phyloP scores from a whole-genome alignment of 441 rosid genomes.

The Dalechampia spathulata region DNA sequence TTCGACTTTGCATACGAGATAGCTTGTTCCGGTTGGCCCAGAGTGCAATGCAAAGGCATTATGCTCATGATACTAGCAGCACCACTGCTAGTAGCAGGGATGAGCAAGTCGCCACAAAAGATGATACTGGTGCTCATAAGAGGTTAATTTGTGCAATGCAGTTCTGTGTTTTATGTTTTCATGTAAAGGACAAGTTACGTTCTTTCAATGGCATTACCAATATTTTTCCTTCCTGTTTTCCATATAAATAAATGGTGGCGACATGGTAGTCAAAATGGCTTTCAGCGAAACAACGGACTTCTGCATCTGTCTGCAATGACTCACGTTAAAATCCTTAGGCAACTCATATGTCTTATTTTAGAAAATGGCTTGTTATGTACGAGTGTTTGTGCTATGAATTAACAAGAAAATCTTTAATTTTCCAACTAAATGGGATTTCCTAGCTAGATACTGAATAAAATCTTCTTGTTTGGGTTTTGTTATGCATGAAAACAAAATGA shows the following conservation, averaged over 20 bases:
- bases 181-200: background rate
- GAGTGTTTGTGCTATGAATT: background rate
- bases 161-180: constrained; percentile 2
- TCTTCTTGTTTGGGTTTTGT: background rate
- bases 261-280: too few species aligned
- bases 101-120: constrained; percentile 36
- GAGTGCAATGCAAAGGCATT: constrained; percentile 73
- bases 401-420: background rate
- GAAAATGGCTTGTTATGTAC: background rate
- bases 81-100: constrained; percentile 43
- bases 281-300: background rate
- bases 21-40: constrained; percentile 96
- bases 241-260: background rate
- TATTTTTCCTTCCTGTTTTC: background rate
- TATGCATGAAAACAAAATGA: background rate
- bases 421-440: background rate
- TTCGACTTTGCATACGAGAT: constrained; percentile 79
- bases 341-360: background rate
- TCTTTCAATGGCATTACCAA: background rate
- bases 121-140: constrained; percentile 28
- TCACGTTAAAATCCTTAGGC: background rate
- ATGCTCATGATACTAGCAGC: constrained; percentile 46
- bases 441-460: background rate
- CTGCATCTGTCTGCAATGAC: background rate
- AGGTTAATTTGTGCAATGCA: constrained; percentile 40